Evolutionary conservation across 192 early-diverging fungal species (phyloP), one percentile per base, ranked within the genome.

Genomic region (Glomus cerebriforme): DNA sequence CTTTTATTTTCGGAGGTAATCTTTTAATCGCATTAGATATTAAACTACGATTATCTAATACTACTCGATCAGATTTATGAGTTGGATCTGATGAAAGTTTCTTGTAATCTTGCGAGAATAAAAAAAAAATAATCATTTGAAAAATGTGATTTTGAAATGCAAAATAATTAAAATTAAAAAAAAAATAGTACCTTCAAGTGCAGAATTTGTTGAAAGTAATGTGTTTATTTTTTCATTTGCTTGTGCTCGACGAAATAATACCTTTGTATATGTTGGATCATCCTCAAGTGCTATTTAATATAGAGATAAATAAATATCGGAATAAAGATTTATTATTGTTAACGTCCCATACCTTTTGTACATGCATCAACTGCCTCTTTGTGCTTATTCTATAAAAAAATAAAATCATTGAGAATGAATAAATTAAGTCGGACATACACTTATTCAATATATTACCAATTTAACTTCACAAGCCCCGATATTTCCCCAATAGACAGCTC

Each of bases 401-500:
- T 58, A 37, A 2, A 60, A 31, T 59, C 54, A 58, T 34, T 7
- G 3, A 0, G 59, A 59, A 19, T 32, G 15, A 59, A 59, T 29
- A 66, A 29, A 32, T 17, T 34, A 32, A 12, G 19, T 45, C 10
- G 22, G 0, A 27, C 22, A 27, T 12, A 24, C 2, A 6, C 22
- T 58, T 26, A 26, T 74, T 19, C 43, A 24, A 10, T 17, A 26
- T 64, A 35, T 63, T 79, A 89, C 90, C 81, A 84, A 73, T 72
- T 91, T 88, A 68, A 92, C 80, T 39, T 90, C 77, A 68, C 92
- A 93, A 7, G 92, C 91, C 43, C 88, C 92, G 63, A 92, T 90
- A 71, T 93, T 93, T 58, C 82, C 77, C 59, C 84, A 85, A 69
- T 87, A 92, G 12, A 91, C 71, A 17, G 90, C 85, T 37, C 85